Evolutionary conservation across 192 early-diverging fungal species (phyloP).

Genomic region (Entomortierella chlamydospora): DNA sequence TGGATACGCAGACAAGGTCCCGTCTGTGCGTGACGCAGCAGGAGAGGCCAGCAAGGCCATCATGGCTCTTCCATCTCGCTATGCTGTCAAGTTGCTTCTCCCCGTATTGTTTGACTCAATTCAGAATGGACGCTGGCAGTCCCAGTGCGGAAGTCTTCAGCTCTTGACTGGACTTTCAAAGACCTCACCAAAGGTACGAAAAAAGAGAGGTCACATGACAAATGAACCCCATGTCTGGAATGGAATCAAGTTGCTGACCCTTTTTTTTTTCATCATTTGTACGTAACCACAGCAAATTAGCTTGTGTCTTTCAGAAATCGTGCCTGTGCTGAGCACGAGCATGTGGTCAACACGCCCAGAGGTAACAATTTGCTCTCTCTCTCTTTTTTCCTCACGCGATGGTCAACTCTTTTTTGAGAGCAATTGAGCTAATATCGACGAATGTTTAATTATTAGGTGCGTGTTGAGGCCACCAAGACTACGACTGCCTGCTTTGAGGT

Average conservation of each 20-base stretch:
- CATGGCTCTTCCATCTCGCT: constrained; percentile 56
- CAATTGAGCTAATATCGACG: not conserved
- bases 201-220: not conserved
- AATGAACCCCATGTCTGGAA: not conserved
- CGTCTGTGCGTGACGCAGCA: constrained; percentile 56
- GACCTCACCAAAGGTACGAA: constrained; percentile 52
- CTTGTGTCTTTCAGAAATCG: constrained; percentile 66
- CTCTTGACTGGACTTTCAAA: constrained; percentile 59
- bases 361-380: constrained; percentile 46
- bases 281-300: constrained; percentile 52
- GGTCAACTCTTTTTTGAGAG: not conserved
- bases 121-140: constrained; percentile 81
- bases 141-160: constrained; percentile 63
- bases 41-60: constrained; percentile 55
- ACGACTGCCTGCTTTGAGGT: constrained; percentile 75
- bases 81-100: constrained; percentile 64
- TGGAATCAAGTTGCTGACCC: not conserved
- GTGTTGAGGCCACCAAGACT: constrained; percentile 65
- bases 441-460: constrained; percentile 24
- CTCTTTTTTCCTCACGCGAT: not conserved
- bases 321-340: constrained; percentile 76
- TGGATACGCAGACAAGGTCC: constrained; percentile 66
- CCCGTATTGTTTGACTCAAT: constrained; percentile 75
- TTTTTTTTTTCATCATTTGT: not conserved
- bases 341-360: constrained; percentile 88